Evolutionary conservation across 306 rosid species (phyloP).

Genomic region (Morella rubra): DNA sequence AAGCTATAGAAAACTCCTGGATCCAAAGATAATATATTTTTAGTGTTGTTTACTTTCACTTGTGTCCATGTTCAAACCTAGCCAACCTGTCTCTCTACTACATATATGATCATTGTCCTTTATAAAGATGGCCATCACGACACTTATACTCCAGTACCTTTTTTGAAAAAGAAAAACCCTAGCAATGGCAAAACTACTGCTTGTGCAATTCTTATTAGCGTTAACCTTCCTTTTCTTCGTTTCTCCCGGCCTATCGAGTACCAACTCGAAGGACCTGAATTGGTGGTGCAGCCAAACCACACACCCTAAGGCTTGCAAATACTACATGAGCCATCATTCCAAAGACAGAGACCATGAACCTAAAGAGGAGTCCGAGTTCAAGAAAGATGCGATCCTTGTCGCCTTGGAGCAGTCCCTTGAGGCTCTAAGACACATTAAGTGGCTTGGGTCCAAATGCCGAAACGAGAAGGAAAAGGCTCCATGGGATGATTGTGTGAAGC

Average conservation of each 20-base stretch:
- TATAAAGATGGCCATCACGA: constrained; percentile 4
- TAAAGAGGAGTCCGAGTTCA: constrained; percentile 39
- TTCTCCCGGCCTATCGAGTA: constrained; percentile 23
- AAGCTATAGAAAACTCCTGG: not conserved
- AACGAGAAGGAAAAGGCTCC: constrained; percentile 42
- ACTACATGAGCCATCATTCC: constrained; percentile 14
- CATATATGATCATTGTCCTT: not conserved
- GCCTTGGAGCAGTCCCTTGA: constrained; percentile 39
- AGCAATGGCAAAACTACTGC: constrained; percentile 32
- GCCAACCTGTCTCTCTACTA: constrained; percentile 19
- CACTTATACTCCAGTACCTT: not conserved
- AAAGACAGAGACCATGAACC: constrained; percentile 2
- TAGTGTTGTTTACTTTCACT: not conserved
- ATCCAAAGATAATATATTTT: not conserved
- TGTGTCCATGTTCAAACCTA: constrained; percentile 14
- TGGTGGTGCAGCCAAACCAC: constrained; percentile 60
- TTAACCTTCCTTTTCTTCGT: constrained; percentile 30
- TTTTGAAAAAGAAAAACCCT: not conserved
- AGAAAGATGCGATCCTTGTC: constrained; percentile 25
- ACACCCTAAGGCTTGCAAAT: constrained; percentile 49
- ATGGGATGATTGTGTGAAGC: constrained; percentile 50
- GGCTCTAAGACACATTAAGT: constrained; percentile 34
- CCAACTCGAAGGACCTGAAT: constrained; percentile 17
- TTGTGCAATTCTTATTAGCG: constrained; percentile 12
- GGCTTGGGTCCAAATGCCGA: constrained; percentile 43